A percentile compares a stretch with the other conserved stretches of the same genome.
phyloP scores from a whole-genome alignment of 2,329 filamentous ascomycete species.

The Mycosphaerella sp. region DNA sequence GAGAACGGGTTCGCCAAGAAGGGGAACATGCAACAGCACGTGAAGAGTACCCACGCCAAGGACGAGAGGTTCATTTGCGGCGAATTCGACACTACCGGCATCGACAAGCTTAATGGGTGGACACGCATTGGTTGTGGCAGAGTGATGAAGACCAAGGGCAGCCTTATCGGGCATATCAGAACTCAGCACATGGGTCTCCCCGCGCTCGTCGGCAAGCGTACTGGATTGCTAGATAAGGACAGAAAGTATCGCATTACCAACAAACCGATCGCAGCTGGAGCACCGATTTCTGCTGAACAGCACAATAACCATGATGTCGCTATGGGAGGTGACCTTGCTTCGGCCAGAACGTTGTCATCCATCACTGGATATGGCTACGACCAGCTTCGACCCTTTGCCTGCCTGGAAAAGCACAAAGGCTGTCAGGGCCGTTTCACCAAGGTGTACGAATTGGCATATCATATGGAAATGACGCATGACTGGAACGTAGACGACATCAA shows the following conservation, averaged over 20 bases:
- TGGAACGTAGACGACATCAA: conserved; percentile 37
- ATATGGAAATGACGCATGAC: conserved; percentile 45
- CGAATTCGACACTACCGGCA: conserved; percentile 56
- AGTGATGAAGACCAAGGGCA: conserved; percentile 68
- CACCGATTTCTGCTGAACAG: background rate
- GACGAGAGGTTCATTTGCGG: conserved; percentile 72
- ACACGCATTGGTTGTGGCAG: conserved; percentile 62
- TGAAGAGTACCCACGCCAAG: conserved; percentile 70
- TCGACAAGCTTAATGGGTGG: conserved; percentile 56
- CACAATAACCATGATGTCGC: conserved; percentile 17
- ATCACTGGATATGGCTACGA: conserved; percentile 55
- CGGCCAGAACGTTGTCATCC: conserved; percentile 26
- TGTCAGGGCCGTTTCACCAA: conserved; percentile 53
- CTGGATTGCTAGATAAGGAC: conserved; percentile 7
- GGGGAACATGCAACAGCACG: conserved; percentile 76
- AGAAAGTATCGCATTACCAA: background rate
- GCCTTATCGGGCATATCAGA: conserved; percentile 76
- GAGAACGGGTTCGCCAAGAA: conserved; percentile 75
- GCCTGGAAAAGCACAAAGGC: conserved; percentile 38
- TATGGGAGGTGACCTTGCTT: conserved; percentile 10
- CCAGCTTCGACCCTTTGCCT: conserved; percentile 46
- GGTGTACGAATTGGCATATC: conserved; percentile 53
- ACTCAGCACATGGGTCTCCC: conserved; percentile 67
- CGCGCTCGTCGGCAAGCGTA: conserved; percentile 8
- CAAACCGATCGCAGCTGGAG: background rate